Percentiles rank a stretch among this genome's conserved stretches.
Evolutionary conservation across 371 early-diverging fungal species (phyloP).

Genomic region (Mortierella sp.): DNA sequence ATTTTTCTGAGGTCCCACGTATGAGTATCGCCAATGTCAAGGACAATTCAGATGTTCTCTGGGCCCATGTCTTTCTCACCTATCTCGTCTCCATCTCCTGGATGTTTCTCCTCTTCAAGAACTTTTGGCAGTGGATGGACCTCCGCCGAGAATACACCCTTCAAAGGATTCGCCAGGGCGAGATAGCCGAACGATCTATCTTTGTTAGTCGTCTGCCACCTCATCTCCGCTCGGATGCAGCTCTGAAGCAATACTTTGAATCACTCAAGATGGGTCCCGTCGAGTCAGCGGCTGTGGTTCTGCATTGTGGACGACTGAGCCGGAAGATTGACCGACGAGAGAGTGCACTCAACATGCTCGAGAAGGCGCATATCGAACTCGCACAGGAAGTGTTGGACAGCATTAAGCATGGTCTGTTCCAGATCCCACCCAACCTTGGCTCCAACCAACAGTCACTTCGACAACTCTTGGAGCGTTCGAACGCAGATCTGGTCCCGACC

Average conservation of each 20-base stretch:
- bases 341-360: constrained; percentile 51
- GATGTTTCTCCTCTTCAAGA: constrained; percentile 68
- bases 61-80: constrained; percentile 62
- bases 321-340: constrained; percentile 56
- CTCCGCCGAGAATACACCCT: constrained; percentile 56
- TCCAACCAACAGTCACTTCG: constrained; percentile 11
- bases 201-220: constrained; percentile 56
- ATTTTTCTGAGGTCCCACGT: constrained; percentile 31
- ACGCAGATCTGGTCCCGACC: too few species aligned
- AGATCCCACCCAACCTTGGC: not conserved
- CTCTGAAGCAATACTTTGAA: constrained; percentile 57
- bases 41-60: constrained; percentile 53
- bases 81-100: constrained; percentile 58
- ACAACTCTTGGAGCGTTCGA: too few species aligned
- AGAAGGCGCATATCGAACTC: constrained; percentile 57
- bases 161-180: constrained; percentile 50
- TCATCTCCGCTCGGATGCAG: constrained; percentile 54
- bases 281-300: constrained; percentile 57
- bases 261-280: constrained; percentile 60
- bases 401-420: constrained; percentile 30
- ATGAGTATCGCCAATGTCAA: constrained; percentile 62
- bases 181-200: constrained; percentile 54
- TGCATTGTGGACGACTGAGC: constrained; percentile 43
- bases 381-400: constrained; percentile 46
- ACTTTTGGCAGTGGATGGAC: constrained; percentile 66